A percentile compares a stretch with the other conserved stretches of the same genome.
Conservation (phyloP, 352 stramenopile genomes). For the Globisporangium recalcitrans region DNA sequence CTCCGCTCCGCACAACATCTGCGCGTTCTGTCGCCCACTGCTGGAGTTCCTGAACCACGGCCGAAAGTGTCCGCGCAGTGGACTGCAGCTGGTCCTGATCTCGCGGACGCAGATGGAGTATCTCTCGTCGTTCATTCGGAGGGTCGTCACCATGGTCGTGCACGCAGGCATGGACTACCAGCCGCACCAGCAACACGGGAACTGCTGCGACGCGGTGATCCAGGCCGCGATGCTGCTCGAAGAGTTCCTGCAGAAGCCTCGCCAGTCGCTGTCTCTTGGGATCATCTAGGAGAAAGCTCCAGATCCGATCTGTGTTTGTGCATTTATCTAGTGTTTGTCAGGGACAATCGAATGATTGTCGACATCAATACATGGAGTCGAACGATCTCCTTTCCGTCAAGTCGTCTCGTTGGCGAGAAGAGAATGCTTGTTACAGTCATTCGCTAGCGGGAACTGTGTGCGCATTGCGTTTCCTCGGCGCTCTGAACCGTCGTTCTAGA, state of each 20-base stretch:
- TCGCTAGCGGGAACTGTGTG: too few species aligned
- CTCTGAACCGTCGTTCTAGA: too few species aligned
- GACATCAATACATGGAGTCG: neutral
- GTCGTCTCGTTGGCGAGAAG: too few species aligned
- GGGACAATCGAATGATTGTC: neutral
- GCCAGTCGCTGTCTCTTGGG: neutral
- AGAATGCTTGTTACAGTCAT: too few species aligned
- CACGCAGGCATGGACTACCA: neutral
- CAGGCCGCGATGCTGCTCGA: neutral
- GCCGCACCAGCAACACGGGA: neutral
- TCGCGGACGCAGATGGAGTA: neutral
- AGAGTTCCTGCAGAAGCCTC: neutral
- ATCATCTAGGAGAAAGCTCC: neutral
- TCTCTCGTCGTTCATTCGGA: neutral
- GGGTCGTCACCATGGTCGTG: neutral
- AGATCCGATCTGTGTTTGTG: neutral
- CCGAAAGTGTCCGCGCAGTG: neutral
- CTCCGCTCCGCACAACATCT: neutral
- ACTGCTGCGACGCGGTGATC: neutral
- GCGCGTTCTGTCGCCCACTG: neutral
- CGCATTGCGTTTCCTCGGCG: too few species aligned
- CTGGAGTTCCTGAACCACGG: neutral
- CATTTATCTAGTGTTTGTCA: neutral
- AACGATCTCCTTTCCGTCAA: too few species aligned
- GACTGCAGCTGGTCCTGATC: neutral